Evolutionary conservation across 2,329 filamentous ascomycete species (phyloP).

Genomic region (Alternaria brassicicola): DNA sequence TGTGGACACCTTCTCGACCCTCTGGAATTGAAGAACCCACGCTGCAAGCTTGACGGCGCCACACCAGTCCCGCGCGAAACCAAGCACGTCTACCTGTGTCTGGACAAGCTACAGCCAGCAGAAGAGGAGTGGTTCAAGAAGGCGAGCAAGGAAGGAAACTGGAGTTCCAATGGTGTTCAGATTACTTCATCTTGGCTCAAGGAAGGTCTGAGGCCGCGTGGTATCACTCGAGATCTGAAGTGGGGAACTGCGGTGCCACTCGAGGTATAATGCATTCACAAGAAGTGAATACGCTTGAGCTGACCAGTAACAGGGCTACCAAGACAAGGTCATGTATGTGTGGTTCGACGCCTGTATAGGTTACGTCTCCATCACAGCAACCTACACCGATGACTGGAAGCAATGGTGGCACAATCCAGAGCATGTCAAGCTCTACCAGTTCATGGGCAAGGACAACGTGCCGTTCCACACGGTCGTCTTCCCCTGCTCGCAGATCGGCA

Average conservation of each 20-base stretch:
- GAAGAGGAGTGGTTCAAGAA: constrained; percentile 79
- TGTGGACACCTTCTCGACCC: constrained; percentile 57
- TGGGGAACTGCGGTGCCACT: constrained; percentile 76
- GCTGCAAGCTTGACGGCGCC: constrained; percentile 88
- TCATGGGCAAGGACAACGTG: constrained; percentile 93
- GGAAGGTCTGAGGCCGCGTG: constrained; percentile 82
- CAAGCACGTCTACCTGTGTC: constrained; percentile 86
- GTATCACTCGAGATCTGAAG: constrained; percentile 89
- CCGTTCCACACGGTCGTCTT: constrained; percentile 92
- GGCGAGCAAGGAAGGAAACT: constrained; percentile 74
- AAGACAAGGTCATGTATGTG: constrained; percentile 86
- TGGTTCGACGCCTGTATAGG: constrained; percentile 94
- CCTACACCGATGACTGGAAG: constrained; percentile 88
- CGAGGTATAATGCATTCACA: constrained; percentile 31
- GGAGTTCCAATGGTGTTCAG: constrained; percentile 75
- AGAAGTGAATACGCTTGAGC: not conserved
- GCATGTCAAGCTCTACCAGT: constrained; percentile 83
- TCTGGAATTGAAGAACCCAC: constrained; percentile 62
- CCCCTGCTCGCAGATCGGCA: constrained; percentile 84
- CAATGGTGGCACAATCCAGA: constrained; percentile 94
- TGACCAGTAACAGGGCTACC: constrained; percentile 57
- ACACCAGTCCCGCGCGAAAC: constrained; percentile 80
- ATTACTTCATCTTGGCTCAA: constrained; percentile 84
- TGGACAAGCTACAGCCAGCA: constrained; percentile 80
- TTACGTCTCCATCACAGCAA: constrained; percentile 93